Evolutionary conservation across 345 rosid species (phyloP), one percentile per base, ranked within the genome.

Genomic region (Populus nigra): DNA sequence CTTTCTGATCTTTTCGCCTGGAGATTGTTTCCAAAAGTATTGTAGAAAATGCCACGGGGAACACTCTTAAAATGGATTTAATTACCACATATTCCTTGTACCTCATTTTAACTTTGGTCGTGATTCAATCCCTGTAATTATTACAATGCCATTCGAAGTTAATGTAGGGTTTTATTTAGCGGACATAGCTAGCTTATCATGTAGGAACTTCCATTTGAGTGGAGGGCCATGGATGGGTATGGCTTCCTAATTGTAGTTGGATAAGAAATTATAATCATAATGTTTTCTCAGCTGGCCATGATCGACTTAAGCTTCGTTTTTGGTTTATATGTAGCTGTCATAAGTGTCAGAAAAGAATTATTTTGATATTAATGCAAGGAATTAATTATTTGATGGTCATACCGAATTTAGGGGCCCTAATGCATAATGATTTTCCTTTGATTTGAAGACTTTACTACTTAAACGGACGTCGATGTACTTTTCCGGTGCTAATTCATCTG

Each of bases 281-380:
- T n/a, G 18, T 39, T 12, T 39, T 7, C n/a, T n/a, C 39, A n/a
- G 23, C 36, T 33, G 47, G 36, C 41, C 53, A 38, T 27, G 39
- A 74, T 43, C 47, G 3, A 8, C 10, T 41, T 8, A 74, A 63
- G 6, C 38, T 70, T 13, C 27, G 68, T 65, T 71, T 74, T 33
- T 69, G 73, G 83, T 70, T 85, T 57, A 66, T 47, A 72, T 33
- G 27, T 63, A 68, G 71, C 82, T 71, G 69, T 82, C 85, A 33
- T 41, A 16, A 20, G 23, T 23, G 41, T 33, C 35, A 22, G 23
- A 53, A 59, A 59, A 9, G 3, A 59, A n/a, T 8, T 22, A 22
- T 22, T 57, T 50, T 17, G 57, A 65, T 25, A 65, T 29, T 25
- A 65, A 65, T 25, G 18, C 35, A 38, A 27, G n/a, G 27, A 35